A percentile compares a stretch with the other conserved stretches of the same genome.
Conservation (phyloP, 2,329 filamentous ascomycete species). For the Phoma sp. region DNA sequence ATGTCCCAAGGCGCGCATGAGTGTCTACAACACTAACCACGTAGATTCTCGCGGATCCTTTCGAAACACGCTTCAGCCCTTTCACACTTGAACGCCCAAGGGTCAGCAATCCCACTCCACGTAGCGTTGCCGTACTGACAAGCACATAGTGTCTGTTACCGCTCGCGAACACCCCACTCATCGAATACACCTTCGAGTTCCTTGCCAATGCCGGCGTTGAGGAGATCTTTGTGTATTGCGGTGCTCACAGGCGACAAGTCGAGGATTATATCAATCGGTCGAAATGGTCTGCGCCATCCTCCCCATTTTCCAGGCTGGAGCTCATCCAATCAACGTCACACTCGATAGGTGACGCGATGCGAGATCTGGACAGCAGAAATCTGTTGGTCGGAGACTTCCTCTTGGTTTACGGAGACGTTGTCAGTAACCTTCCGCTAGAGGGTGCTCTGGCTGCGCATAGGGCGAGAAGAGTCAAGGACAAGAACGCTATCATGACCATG, state of each 20-base stretch:
- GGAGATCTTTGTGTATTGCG: constrained; percentile 91
- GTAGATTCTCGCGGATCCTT: constrained; percentile 90
- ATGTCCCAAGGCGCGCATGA: constrained; percentile 37
- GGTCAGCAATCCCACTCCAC: constrained; percentile 55
- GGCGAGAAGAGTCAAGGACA: constrained; percentile 79
- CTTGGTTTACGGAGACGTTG: constrained; percentile 88
- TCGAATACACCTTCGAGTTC: constrained; percentile 97
- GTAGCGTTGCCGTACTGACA: constrained; percentile 27
- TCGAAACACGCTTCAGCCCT: constrained; percentile 88
- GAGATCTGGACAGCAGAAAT: constrained; percentile 86
- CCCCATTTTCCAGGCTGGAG: constrained; percentile 80
- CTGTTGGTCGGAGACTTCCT: constrained; percentile 91
- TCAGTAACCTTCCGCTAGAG: constrained; percentile 89
- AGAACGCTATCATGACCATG: constrained; percentile 98
- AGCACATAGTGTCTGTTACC: constrained; percentile 80
- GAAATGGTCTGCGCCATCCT: constrained; percentile 74
- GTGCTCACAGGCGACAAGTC: constrained; percentile 83
- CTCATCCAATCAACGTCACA: constrained; percentile 87
- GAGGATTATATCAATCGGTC: constrained; percentile 85
- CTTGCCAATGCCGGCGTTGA: constrained; percentile 94
- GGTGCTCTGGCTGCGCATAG: constrained; percentile 78
- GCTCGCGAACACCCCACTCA: constrained; percentile 89
- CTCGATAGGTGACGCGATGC: constrained; percentile 91
- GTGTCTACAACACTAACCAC: constrained; percentile 24
- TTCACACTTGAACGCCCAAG: constrained; percentile 88